Percentiles rank a stretch among this genome's conserved stretches.
Conservation (phyloP, 2,329 filamentous ascomycete species). For the Fulvia fulva region DNA sequence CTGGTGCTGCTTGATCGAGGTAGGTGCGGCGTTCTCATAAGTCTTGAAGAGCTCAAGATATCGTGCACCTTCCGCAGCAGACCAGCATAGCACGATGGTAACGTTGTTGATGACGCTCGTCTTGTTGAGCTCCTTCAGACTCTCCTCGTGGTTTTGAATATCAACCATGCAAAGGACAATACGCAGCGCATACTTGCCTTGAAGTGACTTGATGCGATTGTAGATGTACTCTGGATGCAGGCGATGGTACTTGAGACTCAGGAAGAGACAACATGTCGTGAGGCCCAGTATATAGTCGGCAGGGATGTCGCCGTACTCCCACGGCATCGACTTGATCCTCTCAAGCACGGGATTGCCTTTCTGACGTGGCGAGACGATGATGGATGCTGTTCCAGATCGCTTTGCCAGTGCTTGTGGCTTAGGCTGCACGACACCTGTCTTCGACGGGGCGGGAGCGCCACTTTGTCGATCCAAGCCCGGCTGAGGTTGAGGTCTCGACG, state of each 20-base stretch:
- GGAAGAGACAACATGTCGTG: conserved; percentile 86
- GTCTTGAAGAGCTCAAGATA: conserved; percentile 95
- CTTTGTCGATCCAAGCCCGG: conserved; percentile 21
- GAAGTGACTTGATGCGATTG: conserved; percentile 78
- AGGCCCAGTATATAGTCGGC: conserved; percentile 86
- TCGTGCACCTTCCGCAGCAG: conserved; percentile 83
- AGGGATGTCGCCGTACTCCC: conserved; percentile 97
- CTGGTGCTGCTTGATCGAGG: conserved; percentile 80
- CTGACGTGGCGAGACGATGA: conserved; percentile 86
- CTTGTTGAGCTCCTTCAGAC: conserved; percentile 84
- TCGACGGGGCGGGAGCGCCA: conserved; percentile 16
- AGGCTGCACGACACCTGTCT: conserved; percentile 55
- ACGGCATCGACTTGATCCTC: conserved; percentile 74
- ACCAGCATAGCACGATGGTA: conserved; percentile 91
- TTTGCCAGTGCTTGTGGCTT: conserved; percentile 79
- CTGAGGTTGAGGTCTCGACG: conserved; percentile 14
- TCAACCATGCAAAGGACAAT: conserved; percentile 89
- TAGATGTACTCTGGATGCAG: conserved; percentile 98
- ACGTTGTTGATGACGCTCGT: conserved; percentile 89
- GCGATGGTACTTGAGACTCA: conserved; percentile 94
- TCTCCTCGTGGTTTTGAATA: conserved; percentile 89
- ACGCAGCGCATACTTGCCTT: conserved; percentile 80
- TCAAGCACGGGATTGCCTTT: conserved; percentile 92
- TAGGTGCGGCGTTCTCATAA: conserved; percentile 79
- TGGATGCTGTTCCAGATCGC: conserved; percentile 65